phyloP scores from a whole-genome alignment of 164 flowering plant species.

The Hamamelis virginiana region DNA sequence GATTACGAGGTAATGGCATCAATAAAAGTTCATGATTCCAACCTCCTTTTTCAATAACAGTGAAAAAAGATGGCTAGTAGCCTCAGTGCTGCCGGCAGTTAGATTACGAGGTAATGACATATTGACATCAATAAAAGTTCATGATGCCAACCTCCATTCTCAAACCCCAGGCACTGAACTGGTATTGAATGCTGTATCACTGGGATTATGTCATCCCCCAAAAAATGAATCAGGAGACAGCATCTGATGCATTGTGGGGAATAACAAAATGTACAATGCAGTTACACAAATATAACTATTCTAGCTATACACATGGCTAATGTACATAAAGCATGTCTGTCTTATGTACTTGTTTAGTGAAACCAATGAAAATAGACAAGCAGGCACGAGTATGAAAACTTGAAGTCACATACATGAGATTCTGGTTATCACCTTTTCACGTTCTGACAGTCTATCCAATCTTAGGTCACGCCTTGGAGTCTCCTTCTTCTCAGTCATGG shows the following conservation, averaged over 20 bases:
- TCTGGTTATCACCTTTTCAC: slow-evolving; percentile 56
- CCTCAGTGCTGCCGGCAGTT: neutral
- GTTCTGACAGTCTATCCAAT: slow-evolving; percentile 73
- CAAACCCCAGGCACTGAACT: neutral
- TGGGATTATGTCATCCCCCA: neutral
- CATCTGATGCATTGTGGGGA: neutral
- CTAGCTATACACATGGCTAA: neutral
- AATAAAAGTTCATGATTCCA: neutral
- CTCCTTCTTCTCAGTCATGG: slow-evolving; percentile 65
- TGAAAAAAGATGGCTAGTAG: neutral
- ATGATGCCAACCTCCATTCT: neutral
- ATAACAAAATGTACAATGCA: neutral
- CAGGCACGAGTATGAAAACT: neutral
- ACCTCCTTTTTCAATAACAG: neutral
- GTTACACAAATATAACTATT: neutral
- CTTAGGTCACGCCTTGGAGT: slow-evolving; percentile 46
- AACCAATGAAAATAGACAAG: neutral
- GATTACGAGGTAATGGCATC: neutral
- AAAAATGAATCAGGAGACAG: neutral
- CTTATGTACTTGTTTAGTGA: neutral
- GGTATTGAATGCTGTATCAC: neutral
- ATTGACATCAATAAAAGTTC: neutral
- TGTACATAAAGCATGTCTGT: neutral
- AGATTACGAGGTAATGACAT: neutral
- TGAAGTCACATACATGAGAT: neutral